Conservation (phyloP, 495 filamentous ascomycete genomes). For the Letharia lupina region DNA sequence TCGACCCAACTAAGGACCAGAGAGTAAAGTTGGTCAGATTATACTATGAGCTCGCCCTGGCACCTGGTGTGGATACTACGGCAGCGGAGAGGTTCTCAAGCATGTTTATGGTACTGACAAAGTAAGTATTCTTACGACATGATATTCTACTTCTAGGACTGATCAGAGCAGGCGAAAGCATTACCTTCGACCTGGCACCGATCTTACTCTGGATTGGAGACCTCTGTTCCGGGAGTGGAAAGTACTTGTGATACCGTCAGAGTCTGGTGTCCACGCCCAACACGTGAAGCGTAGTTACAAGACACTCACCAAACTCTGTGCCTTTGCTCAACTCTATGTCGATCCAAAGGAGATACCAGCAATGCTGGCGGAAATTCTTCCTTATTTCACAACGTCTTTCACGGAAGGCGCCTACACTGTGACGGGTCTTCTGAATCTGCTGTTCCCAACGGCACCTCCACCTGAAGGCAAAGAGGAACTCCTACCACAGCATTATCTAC, state of each 20-base stretch:
- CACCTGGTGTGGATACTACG: conserved; percentile 74
- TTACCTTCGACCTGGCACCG: conserved; percentile 80
- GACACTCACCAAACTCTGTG: conserved; percentile 76
- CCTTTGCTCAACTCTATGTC: conserved; percentile 85
- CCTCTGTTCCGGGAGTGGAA: conserved; percentile 90
- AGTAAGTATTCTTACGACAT: conserved; percentile 46
- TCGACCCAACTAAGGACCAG: conserved; percentile 78
- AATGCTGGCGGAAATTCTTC: conserved; percentile 90
- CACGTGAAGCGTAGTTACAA: conserved; percentile 60
- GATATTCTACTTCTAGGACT: conserved; percentile 22
- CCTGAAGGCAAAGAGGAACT: conserved; percentile 60
- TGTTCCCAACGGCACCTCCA: conserved; percentile 78
- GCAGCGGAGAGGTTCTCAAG: conserved; percentile 86
- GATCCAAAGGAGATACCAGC: conserved; percentile 75
- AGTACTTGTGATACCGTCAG: conserved; percentile 73
- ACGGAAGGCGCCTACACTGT: conserved; percentile 84
- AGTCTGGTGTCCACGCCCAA: conserved; percentile 57
- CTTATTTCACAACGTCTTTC: conserved; percentile 92
- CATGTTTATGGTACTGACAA: conserved; percentile 91
- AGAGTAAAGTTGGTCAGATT: conserved; percentile 76
- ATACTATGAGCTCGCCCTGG: conserved; percentile 89
- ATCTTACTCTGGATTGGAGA: conserved; percentile 85
- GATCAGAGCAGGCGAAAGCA: conserved; percentile 72
- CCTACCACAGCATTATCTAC: conserved; percentile 75
- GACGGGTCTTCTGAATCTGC: conserved; percentile 69